Evolutionary conservation across 139 green algal genomes (phyloP).

Genomic region (Haematococcus sp.): DNA sequence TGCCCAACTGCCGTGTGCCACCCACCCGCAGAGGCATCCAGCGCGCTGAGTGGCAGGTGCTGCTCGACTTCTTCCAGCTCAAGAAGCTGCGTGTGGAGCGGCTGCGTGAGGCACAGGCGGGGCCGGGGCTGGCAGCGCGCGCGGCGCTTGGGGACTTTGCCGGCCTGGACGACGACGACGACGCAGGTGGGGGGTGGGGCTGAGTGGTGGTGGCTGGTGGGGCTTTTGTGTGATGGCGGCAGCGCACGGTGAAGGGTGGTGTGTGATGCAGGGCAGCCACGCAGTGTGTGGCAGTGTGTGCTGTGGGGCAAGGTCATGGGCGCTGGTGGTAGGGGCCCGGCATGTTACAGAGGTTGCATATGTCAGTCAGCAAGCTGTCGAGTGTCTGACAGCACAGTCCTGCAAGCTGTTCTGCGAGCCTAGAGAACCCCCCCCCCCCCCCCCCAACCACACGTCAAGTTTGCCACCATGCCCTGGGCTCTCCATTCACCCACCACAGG

Average conservation of each 20-base stretch:
- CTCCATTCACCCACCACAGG: too few relatives aligned
- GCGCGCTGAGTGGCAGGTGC: constrained; percentile 83
- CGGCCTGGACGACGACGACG: constrained; percentile 53
- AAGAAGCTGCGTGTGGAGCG: constrained; percentile 87
- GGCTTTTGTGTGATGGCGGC: not conserved
- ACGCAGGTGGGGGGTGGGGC: constrained; percentile 45
- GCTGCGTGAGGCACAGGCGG: constrained; percentile 66
- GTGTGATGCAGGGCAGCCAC: constrained; percentile 41
- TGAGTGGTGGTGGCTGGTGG: not conserved
- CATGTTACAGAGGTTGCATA: too few relatives aligned
- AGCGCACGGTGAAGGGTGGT: constrained; percentile 61
- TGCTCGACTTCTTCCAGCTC: constrained; percentile 89
- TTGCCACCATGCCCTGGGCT: too few relatives aligned
- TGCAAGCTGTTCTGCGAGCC: too few relatives aligned
- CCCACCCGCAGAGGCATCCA: constrained; percentile 72
- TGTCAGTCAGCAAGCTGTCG: too few relatives aligned
- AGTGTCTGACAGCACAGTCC: too few relatives aligned
- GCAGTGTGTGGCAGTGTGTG: too few relatives aligned
- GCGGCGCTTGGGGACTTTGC: not conserved
- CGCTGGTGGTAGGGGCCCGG: too few relatives aligned
- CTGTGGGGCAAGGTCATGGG: too few relatives aligned
- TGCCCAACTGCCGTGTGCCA: too few relatives aligned
- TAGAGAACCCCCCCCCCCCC: too few relatives aligned
- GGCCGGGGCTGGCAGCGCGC: constrained; percentile 14
- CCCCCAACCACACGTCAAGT: too few relatives aligned